Evolutionary conservation across 1,284 basidiomycete species (phyloP).

Genomic region (Trichosporon faecale): DNA sequence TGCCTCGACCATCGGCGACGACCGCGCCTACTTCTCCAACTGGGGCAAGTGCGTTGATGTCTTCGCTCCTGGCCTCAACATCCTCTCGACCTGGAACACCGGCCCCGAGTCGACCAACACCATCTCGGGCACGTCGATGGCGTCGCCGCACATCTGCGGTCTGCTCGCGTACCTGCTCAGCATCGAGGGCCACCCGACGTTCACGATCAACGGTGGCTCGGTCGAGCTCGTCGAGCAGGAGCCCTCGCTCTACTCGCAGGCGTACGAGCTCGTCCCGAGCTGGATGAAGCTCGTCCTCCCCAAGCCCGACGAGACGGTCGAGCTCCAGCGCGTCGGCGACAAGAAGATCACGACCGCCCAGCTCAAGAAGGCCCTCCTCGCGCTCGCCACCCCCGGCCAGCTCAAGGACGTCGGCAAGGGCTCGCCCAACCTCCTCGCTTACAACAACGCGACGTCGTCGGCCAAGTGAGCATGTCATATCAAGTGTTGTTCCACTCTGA

Average conservation of each 20-base stretch:
- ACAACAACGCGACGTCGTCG: conserved; percentile 72
- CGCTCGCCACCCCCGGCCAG: conserved; percentile 60
- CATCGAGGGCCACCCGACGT: conserved; percentile 64
- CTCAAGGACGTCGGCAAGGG: conserved; percentile 54
- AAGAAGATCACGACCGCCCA: conserved; percentile 60
- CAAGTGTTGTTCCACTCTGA: conserved; percentile 6
- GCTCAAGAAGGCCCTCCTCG: conserved; percentile 70
- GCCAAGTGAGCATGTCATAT: background rate
- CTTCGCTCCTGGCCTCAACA: conserved; percentile 77
- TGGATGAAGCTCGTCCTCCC: conserved; percentile 43
- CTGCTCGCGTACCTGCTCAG: conserved; percentile 80
- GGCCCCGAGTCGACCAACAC: conserved; percentile 62
- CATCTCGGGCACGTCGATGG: conserved; percentile 62
- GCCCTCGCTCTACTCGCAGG: conserved; percentile 54
- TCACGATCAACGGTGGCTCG: conserved; percentile 47
- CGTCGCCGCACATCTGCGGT: conserved; percentile 62
- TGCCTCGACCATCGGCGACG: conserved; percentile 73
- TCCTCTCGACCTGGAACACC: conserved; percentile 72
- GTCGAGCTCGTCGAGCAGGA: conserved; percentile 48
- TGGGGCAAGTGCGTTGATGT: conserved; percentile 74
- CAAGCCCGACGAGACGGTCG: conserved; percentile 40
- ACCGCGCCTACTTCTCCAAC: conserved; percentile 86
- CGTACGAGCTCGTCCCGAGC: conserved; percentile 48
- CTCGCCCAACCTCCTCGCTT: conserved; percentile 70
- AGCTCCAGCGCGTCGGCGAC: conserved; percentile 32